These are phyloP conservation scores for Copromyces sp. DNA, from an alignment of 495 filamentous ascomycete species.

Conservation along the genomic window DNA sequence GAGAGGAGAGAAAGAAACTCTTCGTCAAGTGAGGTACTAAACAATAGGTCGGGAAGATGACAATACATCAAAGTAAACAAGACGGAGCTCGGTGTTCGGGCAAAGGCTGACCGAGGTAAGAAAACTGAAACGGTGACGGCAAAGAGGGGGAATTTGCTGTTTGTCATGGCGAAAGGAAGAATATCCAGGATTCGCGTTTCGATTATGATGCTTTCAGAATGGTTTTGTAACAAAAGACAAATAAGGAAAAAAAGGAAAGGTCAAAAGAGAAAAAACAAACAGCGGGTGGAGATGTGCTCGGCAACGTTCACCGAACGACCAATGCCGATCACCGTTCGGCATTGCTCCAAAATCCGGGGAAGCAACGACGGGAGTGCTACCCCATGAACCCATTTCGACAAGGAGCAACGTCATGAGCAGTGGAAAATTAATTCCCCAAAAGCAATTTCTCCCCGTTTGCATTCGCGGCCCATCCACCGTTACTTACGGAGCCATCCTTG, in stretches of 20 bases:
- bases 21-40: neutral
- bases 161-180: neutral
- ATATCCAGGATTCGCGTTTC: neutral
- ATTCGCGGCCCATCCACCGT: neutral
- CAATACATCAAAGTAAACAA: neutral
- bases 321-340: neutral
- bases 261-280: neutral
- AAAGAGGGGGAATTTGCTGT: neutral
- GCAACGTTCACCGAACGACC: neutral
- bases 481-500: neutral
- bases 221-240: neutral
- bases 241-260: neutral
- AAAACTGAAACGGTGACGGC: neutral
- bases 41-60: neutral
- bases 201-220: neutral
- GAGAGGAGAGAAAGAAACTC: neutral
- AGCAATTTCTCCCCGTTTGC: neutral
- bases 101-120: neutral
- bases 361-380: neutral
- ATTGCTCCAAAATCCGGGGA: neutral
- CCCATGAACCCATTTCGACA: neutral
- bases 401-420: neutral
- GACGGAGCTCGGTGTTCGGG: neutral
- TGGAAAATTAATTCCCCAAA: neutral
- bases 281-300: neutral